A percentile compares a stretch with the other conserved stretches of the same genome.
phyloP scores from a whole-genome alignment of 2,329 filamentous ascomycete species.

The Conoideocrella luteorostrata region DNA sequence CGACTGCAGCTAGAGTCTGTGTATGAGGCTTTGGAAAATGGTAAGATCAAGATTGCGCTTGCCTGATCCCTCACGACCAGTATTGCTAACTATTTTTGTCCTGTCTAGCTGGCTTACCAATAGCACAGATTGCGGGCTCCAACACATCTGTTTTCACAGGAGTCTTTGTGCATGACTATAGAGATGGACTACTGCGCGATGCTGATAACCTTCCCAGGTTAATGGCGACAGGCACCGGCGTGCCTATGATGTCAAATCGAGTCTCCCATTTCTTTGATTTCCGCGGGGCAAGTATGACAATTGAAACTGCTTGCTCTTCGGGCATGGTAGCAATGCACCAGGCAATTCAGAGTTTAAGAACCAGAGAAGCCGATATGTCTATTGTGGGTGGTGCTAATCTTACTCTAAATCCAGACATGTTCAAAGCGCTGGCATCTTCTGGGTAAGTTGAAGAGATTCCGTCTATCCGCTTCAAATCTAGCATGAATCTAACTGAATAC shows the following conservation, averaged over 20 bases:
- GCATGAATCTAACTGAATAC: too few relatives aligned
- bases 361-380: conserved; percentile 5
- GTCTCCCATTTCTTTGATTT: conserved; percentile 13
- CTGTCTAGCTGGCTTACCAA: conserved; percentile 33
- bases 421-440: neutral
- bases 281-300: conserved; percentile 18
- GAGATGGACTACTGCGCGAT: neutral
- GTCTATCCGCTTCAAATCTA: too few relatives aligned
- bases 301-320: conserved; percentile 33
- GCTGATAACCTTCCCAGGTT: neutral
- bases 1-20: conserved; percentile 40
- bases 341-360: conserved; percentile 10
- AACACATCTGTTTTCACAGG: conserved; percentile 34
- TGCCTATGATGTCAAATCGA: conserved; percentile 9
- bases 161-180: neutral
- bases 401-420: conserved; percentile 1
- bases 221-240: conserved; percentile 3
- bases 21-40: conserved; percentile 41
- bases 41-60: too few relatives aligned
- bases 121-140: conserved; percentile 34
- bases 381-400: conserved; percentile 12
- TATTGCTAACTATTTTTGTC: neutral
- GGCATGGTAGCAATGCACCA: conserved; percentile 26
- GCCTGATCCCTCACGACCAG: too few relatives aligned
- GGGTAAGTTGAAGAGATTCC: neutral